Evolutionary conservation across 441 rosid genomes (phyloP).

Genomic region (Metrosideros polymorpha): DNA sequence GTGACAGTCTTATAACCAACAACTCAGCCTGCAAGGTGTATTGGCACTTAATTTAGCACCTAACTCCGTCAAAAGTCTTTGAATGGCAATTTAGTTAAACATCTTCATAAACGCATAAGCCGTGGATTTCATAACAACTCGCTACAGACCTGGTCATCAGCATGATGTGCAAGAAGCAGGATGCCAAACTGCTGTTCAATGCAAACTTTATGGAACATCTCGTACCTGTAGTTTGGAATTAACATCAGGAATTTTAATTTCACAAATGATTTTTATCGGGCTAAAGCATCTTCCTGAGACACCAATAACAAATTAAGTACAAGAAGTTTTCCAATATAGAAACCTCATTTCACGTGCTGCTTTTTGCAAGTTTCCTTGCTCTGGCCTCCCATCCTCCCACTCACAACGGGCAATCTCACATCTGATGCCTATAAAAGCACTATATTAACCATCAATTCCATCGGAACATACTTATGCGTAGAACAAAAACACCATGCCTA

Average conservation of each 20-base stretch:
- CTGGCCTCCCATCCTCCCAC: constrained; percentile 77
- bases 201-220: constrained; percentile 59
- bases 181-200: constrained; percentile 41
- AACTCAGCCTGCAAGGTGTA: constrained; percentile 72
- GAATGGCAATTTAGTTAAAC: neutral
- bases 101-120: neutral
- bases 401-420: constrained; percentile 70
- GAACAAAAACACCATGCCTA: neutral
- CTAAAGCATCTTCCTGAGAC: neutral
- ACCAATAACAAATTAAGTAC: neutral
- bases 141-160: constrained; percentile 81
- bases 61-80: neutral
- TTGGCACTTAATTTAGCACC: constrained; percentile 11
- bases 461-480: neutral
- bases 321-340: neutral
- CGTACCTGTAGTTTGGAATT: constrained; percentile 42
- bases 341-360: constrained; percentile 87
- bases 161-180: constrained; percentile 89
- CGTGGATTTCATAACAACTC: neutral
- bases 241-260: constrained; percentile 1
- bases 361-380: constrained; percentile 83
- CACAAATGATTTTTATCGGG: neutral
- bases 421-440: constrained; percentile 67
- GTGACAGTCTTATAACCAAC: constrained; percentile 82
- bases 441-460: constrained; percentile 21